These are phyloP conservation scores for Leonotis leonurus DNA, from an alignment of 257 asterid species.

Conservation along the genomic window DNA sequence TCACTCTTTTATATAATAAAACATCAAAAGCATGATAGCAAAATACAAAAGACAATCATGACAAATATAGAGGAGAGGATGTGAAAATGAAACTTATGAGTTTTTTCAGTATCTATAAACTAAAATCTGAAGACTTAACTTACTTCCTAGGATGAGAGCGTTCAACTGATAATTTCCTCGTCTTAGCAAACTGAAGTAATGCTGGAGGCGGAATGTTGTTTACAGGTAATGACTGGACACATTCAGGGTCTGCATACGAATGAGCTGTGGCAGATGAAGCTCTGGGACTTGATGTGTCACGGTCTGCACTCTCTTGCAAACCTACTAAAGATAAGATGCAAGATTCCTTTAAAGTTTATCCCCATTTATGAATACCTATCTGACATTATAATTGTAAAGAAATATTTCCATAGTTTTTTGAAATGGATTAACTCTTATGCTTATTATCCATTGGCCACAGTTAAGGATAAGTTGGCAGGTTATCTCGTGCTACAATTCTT, in stretches of 20 bases:
- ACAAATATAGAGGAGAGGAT: not conserved
- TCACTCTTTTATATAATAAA: not conserved
- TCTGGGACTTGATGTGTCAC: conserved; percentile 62
- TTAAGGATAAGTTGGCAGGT: not conserved
- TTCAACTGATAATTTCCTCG: conserved; percentile 79
- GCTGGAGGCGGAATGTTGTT: conserved; percentile 61
- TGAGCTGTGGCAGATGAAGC: conserved; percentile 65
- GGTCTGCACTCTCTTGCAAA: conserved; percentile 41
- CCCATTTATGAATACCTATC: not conserved
- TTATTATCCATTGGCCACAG: conserved; percentile 5
- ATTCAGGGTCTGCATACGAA: conserved; percentile 73
- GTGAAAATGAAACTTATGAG: not conserved
- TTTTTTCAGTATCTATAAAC: not conserved
- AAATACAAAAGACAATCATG: no score
- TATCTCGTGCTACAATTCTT: not conserved
- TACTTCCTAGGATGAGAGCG: conserved; percentile 92
- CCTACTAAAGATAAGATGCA: conserved; percentile 25
- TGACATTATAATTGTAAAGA: not conserved
- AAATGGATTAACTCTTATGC: not conserved
- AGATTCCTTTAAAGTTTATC: conserved; percentile 10
- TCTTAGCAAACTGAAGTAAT: conserved; percentile 78
- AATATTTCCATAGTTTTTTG: not conserved
- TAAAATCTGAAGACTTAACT: conserved; percentile 23
- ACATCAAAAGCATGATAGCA: not conserved
- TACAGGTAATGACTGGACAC: conserved; percentile 63